phyloP scores from a whole-genome alignment of 805 yeast species.

The Kodamaea laetipori region DNA sequence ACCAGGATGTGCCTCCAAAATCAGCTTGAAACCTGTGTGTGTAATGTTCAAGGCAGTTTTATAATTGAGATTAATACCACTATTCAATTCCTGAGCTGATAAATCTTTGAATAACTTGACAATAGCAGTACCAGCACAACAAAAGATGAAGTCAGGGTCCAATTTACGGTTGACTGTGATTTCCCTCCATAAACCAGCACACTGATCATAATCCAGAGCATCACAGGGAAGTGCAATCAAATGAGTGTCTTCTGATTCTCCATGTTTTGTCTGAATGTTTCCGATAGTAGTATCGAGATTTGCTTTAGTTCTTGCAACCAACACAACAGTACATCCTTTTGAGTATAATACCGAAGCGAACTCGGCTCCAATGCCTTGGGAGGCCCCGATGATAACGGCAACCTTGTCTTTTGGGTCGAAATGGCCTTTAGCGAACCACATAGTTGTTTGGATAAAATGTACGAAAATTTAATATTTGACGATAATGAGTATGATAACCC shows the following conservation, averaged over 20 bases:
- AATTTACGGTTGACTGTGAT: conserved; percentile 22
- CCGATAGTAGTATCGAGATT: conserved; percentile 50
- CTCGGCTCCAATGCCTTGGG: conserved; percentile 90
- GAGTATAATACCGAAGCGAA: conserved; percentile 61
- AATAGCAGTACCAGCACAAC: conserved; percentile 86
- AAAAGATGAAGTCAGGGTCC: conserved; percentile 72
- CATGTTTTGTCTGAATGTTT: conserved; percentile 23
- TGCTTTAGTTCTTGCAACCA: conserved; percentile 75
- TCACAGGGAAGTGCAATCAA: conserved; percentile 56
- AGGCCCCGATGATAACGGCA: conserved; percentile 87
- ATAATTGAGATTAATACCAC: conserved; percentile 71
- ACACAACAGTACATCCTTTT: conserved; percentile 61
- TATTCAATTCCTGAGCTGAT: conserved; percentile 54
- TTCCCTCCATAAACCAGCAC: conserved; percentile 47
- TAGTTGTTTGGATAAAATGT: not conserved
- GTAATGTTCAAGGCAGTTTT: conserved; percentile 68
- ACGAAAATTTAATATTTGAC: not conserved
- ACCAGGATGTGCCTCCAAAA: conserved; percentile 19
- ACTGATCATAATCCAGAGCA: conserved; percentile 54
- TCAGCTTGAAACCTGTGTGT: conserved; percentile 59
- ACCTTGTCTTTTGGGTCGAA: conserved; percentile 38
- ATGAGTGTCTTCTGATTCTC: conserved; percentile 20
- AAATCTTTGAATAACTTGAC: conserved; percentile 79
- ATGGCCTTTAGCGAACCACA: conserved; percentile 9
- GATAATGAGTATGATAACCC: too few relatives aligned